Evolutionary conservation across 2,329 filamentous ascomycete species (phyloP).

Genomic region (Pleochaeta shiraiana): DNA sequence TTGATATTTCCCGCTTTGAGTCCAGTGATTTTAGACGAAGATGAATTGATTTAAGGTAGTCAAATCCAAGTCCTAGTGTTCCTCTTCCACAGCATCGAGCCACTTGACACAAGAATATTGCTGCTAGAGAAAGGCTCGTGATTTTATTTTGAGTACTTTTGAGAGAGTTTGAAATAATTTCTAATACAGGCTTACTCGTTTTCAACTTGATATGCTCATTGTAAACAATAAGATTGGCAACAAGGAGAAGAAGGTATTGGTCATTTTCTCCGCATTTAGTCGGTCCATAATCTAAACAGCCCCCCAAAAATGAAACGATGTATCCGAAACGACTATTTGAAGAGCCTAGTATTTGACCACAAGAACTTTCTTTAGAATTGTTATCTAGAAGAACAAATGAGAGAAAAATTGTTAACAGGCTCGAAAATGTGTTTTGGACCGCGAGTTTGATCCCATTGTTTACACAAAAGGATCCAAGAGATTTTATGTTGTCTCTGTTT

Average conservation of each 20-base stretch:
- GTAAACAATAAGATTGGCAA: conserved; percentile 9
- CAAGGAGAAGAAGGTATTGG: conserved; percentile 8
- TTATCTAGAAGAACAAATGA: conserved; percentile 18
- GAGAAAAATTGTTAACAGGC: conserved; percentile 22
- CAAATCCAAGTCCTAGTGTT: conserved; percentile 17
- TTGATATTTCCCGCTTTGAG: conserved; percentile 3
- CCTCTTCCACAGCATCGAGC: conserved; percentile 26
- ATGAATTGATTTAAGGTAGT: conserved; percentile 21
- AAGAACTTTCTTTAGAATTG: neutral
- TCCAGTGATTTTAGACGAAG: conserved; percentile 8
- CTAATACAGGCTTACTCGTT: neutral
- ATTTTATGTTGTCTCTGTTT: neutral
- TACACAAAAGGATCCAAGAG: too few species aligned
- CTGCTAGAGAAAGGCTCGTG: conserved; percentile 6
- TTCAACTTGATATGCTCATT: neutral
- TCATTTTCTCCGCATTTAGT: neutral
- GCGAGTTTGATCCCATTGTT: conserved; percentile 7
- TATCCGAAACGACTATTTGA: neutral
- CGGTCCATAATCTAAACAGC: conserved; percentile 6
- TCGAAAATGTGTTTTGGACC: conserved; percentile 21
- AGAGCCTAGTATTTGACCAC: neutral
- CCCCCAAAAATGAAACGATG: conserved; percentile 8
- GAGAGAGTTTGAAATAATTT: conserved; percentile 5
- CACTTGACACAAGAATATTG: conserved; percentile 23
- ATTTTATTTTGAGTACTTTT: neutral